These are phyloP conservation scores for Papiliotrema fonsecae DNA, from an alignment of 1,284 basidiomycete species.

Conservation along the genomic window DNA sequence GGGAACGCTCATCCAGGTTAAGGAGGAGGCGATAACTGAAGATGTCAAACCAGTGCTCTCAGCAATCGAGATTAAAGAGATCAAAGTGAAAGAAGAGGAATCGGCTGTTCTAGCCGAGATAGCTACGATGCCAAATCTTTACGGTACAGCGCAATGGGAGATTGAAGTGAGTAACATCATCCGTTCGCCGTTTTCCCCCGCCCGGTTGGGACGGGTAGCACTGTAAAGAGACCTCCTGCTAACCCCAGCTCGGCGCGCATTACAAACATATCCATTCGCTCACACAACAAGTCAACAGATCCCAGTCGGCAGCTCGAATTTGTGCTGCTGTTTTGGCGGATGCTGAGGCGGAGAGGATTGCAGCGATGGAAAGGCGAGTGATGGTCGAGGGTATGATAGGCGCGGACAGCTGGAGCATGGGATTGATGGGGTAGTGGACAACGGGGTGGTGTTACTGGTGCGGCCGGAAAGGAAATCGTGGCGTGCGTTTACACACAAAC, in stretches of 20 bases:
- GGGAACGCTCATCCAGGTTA: background rate
- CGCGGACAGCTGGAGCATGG: constrained; percentile 20
- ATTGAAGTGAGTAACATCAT: constrained; percentile 17
- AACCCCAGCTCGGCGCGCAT: constrained; percentile 21
- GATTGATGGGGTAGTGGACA: constrained; percentile 1
- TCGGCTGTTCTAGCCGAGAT: constrained; percentile 30
- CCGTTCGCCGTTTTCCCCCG: background rate
- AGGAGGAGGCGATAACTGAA: background rate
- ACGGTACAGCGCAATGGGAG: constrained; percentile 27
- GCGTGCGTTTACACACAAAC: too few species aligned
- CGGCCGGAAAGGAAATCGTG: too few species aligned
- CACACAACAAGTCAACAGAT: constrained; percentile 15
- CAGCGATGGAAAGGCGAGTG: constrained; percentile 31
- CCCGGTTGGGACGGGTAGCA: background rate
- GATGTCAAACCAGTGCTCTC: too few species aligned
- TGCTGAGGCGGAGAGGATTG: constrained; percentile 37
- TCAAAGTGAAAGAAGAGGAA: constrained; percentile 19
- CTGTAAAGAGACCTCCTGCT: background rate
- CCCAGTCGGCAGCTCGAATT: constrained; percentile 23
- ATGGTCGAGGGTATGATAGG: constrained; percentile 27
- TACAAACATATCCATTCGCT: constrained; percentile 15
- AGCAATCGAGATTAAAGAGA: constrained; percentile 13
- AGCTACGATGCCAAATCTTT: constrained; percentile 23
- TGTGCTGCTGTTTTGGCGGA: constrained; percentile 34
- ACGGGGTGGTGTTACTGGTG: background rate